These are phyloP conservation scores for Dysphania ambrosioides DNA, from an alignment of 148 eudicot genomes.

Conservation along the genomic window DNA sequence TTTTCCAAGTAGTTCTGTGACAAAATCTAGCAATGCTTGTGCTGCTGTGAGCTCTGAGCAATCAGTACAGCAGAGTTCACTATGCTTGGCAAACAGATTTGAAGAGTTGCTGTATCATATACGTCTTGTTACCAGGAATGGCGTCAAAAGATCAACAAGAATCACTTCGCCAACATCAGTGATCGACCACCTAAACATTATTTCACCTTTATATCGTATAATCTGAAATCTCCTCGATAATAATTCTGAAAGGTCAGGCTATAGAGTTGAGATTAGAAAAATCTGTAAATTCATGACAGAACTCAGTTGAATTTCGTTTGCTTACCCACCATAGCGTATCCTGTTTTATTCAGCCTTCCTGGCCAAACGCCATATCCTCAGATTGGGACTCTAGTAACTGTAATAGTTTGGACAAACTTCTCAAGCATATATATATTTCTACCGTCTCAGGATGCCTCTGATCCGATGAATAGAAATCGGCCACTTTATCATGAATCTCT, in stretches of 20 bases:
- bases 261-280: not conserved
- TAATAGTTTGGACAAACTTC: conserved; percentile 37
- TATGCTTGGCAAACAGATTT: not conserved
- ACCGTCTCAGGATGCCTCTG: conserved; percentile 56
- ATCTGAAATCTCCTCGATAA: not conserved
- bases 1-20: not conserved
- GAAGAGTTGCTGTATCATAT: not conserved
- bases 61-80: not conserved
- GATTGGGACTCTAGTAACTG: conserved; percentile 25
- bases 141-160: not conserved
- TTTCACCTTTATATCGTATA: not conserved
- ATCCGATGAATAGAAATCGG: conserved; percentile 61
- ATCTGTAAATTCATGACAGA: not conserved
- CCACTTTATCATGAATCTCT: conserved; percentile 47
- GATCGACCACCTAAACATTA: not conserved
- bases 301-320: not conserved
- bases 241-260: too few relatives aligned
- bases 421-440: conserved; percentile 45
- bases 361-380: conserved; percentile 28
- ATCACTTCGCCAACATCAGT: not conserved
- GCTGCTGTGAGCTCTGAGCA: not conserved
- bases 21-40: too few relatives aligned
- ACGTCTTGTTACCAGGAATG: not conserved
- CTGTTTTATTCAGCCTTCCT: conserved; percentile 11
- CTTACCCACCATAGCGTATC: not conserved